Evolutionary conservation across 306 rosid genomes (phyloP).

Genomic region (Rosa multiflora): DNA sequence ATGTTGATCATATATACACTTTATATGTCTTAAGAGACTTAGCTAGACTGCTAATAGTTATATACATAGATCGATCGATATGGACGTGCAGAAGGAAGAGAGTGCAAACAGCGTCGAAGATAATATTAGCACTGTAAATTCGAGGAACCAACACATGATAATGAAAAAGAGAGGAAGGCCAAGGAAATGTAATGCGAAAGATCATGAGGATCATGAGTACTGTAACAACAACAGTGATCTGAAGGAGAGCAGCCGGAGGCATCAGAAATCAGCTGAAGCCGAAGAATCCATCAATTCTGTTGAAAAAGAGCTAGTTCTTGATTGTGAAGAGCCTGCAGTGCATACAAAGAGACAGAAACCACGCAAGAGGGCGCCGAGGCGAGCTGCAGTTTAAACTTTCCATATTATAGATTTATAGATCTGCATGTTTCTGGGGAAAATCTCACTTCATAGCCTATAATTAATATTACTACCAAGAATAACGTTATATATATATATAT

Average conservation of each 20-base stretch:
- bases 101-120: slow-evolving; percentile 17
- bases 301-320: not conserved
- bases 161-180: slow-evolving; percentile 23
- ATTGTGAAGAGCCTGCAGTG: not conserved
- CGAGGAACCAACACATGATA: not conserved
- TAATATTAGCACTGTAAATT: not conserved
- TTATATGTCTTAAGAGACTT: not conserved
- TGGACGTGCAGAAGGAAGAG: slow-evolving; percentile 19
- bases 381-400: slow-evolving; percentile 22
- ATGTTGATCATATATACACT: not conserved
- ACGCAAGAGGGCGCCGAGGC: slow-evolving; percentile 25
- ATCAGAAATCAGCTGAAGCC: slow-evolving; percentile 1
- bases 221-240: not conserved
- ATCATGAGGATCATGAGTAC: not conserved
- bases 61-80: not conserved
- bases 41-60: not conserved
- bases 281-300: not conserved
- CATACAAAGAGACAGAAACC: slow-evolving; percentile 3
- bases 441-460: not conserved
- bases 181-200: not conserved
- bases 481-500: not conserved
- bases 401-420: not conserved
- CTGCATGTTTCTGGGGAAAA: not conserved
- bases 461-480: not conserved
- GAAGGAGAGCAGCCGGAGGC: not conserved